A percentile compares a stretch with the other conserved stretches of the same genome.
These are phyloP conservation scores for Colletotrichum camelliae DNA, from an alignment of 2,329 filamentous ascomycete species.

Conservation along the genomic window DNA sequence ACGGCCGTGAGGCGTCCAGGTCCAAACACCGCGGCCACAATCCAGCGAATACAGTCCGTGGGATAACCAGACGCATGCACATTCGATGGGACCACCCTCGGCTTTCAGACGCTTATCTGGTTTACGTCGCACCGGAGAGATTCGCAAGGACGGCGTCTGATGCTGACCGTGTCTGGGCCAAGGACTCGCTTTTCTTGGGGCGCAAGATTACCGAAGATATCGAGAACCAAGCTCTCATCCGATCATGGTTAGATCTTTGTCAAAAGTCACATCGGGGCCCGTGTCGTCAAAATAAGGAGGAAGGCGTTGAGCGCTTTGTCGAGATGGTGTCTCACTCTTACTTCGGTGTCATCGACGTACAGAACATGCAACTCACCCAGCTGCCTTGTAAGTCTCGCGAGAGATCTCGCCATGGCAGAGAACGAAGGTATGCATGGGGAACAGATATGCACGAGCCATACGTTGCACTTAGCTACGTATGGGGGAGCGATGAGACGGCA, in stretches of 20 bases:
- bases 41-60: background rate
- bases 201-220: background rate
- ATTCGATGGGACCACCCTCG: background rate
- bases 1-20: background rate
- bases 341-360: conserved; percentile 12
- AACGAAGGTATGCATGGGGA: background rate
- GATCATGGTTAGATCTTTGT: conserved; percentile 7
- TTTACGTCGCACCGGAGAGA: background rate
- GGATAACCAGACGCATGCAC: background rate
- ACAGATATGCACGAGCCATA: conserved; percentile 36
- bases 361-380: conserved; percentile 4
- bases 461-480: conserved; percentile 51
- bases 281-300: background rate
- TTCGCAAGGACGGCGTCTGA: background rate
- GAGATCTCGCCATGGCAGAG: background rate
- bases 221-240: conserved; percentile 4
- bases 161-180: conserved; percentile 2
- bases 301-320: background rate
- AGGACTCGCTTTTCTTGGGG: conserved; percentile 2
- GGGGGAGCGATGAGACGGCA: conserved; percentile 27
- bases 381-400: background rate
- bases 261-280: background rate
- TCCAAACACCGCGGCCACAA: background rate
- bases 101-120: background rate
- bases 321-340: conserved; percentile 3